A percentile compares a stretch with the other conserved stretches of the same genome.
phyloP scores from a whole-genome alignment of 176 grass and related monocot species.

The Phoenix dactylifera region DNA sequence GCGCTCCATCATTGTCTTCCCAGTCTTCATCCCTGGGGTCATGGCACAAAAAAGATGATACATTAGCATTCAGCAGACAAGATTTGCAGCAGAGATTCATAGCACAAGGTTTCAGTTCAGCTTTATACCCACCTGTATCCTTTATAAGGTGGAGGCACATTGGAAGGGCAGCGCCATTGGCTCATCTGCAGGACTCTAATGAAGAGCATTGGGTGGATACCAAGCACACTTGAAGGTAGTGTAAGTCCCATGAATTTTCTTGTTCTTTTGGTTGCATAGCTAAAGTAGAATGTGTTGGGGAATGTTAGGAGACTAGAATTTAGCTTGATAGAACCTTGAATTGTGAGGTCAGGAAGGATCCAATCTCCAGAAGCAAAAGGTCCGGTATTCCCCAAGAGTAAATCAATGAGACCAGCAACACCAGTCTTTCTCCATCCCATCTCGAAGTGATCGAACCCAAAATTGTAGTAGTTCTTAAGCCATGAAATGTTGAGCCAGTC shows the following conservation, averaged over 20 bases:
- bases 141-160: slow-evolving; percentile 27
- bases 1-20: slow-evolving; percentile 95
- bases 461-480: slow-evolving; percentile 71
- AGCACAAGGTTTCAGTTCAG: no score
- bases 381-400: slow-evolving; percentile 25
- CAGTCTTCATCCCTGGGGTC: slow-evolving; percentile 88
- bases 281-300: slow-evolving; percentile 63
- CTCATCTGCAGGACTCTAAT: slow-evolving; percentile 55
- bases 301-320: slow-evolving; percentile 44
- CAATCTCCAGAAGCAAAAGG: slow-evolving; percentile 73
- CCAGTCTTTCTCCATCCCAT: slow-evolving; percentile 42
- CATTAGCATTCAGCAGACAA: no score
- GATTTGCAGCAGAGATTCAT: no score
- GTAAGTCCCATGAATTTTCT: slow-evolving; percentile 21
- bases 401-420: slow-evolving; percentile 11
- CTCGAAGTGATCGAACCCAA: slow-evolving; percentile 62
- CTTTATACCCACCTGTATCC: slow-evolving; percentile 43
- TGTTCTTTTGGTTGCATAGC: slow-evolving; percentile 58
- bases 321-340: slow-evolving; percentile 38
- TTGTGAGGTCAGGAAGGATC: slow-evolving; percentile 67
- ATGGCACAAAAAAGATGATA: no score
- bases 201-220: slow-evolving; percentile 56
- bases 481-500: slow-evolving; percentile 62
- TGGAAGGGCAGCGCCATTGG: slow-evolving; percentile 37
- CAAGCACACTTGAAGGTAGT: slow-evolving; percentile 28